Evolutionary conservation across 495 filamentous ascomycete genomes (phyloP), one percentile per base, ranked within the genome.

Genomic region (Penicillium maclennaniae): DNA sequence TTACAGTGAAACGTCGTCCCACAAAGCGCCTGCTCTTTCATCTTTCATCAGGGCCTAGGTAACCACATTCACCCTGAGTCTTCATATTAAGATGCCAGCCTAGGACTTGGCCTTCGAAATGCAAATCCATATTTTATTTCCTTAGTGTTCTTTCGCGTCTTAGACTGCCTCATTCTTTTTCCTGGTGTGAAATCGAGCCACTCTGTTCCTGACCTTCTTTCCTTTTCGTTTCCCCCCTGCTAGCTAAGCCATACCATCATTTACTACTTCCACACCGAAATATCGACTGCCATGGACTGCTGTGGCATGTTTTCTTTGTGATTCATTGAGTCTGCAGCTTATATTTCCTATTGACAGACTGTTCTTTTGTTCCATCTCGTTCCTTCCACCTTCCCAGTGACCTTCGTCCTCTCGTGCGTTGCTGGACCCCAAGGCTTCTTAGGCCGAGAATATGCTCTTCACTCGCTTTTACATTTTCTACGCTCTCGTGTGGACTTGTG

Each of bases 371-470:
- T 45, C 36, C 10, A 19, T 38, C 21, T 36, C 12, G 25, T 19
- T 38, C 27, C 38, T 19, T 25, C 45, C 23, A 14, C 15, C 27
- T 16, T 43, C 47, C 36, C 47, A 34, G 8, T 41, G 17, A 34
- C 21, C 20, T 7, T 27, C 26, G 31, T 16, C 36, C 19, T 42
- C 42, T 49, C 21, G 41, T 42, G 43, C 17, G 26, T 49, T 27
- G 34, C 14, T 47, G 17, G 17, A 43, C 3, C 21, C 26, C 23
- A 9, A 27, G 26, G 26, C 4, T 25, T 16, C 4, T 25, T 16
- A 19, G 37, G 7, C 17, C 21, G 23, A 19, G 47, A 61, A 39
- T 16, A 74, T 74, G 71, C 42, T 58, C 40, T 31, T 69, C 39
- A 16, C 43, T 27, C 53, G 47, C 23, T 45, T 54, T 31, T 12